phyloP scores from a whole-genome alignment of 371 early-diverging fungal species.

The Encephalitozoon cuniculi region DNA sequence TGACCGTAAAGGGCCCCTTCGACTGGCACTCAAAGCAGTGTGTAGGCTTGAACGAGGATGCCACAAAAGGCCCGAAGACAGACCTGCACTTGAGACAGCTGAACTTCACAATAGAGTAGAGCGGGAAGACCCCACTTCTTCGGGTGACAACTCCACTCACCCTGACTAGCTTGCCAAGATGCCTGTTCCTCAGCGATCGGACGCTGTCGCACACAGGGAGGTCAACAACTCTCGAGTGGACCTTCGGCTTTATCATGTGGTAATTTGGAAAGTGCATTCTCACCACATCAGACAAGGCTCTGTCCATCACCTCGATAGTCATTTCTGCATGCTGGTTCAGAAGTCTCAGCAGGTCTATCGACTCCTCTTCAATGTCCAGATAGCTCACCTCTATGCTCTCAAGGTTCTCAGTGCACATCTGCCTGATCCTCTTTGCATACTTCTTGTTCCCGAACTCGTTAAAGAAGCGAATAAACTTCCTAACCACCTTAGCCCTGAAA shows the following conservation, averaged over 20 bases:
- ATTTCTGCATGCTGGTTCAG: constrained; percentile 26
- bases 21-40: constrained; percentile 85
- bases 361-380: constrained; percentile 45
- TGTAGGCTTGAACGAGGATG: constrained; percentile 78
- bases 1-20: constrained; percentile 78
- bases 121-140: constrained; percentile 85
- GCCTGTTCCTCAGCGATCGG: constrained; percentile 73
- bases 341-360: neutral
- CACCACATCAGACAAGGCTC: constrained; percentile 78
- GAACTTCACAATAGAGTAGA: constrained; percentile 86
- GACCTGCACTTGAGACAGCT: constrained; percentile 87
- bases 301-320: constrained; percentile 69
- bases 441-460: constrained; percentile 35
- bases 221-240: constrained; percentile 83
- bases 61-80: constrained; percentile 83
- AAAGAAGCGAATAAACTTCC: constrained; percentile 44
- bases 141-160: constrained; percentile 88
- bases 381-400: constrained; percentile 56
- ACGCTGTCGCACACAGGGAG: constrained; percentile 74
- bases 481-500: constrained; percentile 24
- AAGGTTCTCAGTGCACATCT: constrained; percentile 58
- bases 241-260: constrained; percentile 71
- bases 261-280: constrained; percentile 79
- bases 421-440: constrained; percentile 52
- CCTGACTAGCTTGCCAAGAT: constrained; percentile 81